Percentiles rank a stretch among this genome's conserved stretches.
Conservation (phyloP, 2,329 filamentous ascomycete species). For the Diplodia sapinea region DNA sequence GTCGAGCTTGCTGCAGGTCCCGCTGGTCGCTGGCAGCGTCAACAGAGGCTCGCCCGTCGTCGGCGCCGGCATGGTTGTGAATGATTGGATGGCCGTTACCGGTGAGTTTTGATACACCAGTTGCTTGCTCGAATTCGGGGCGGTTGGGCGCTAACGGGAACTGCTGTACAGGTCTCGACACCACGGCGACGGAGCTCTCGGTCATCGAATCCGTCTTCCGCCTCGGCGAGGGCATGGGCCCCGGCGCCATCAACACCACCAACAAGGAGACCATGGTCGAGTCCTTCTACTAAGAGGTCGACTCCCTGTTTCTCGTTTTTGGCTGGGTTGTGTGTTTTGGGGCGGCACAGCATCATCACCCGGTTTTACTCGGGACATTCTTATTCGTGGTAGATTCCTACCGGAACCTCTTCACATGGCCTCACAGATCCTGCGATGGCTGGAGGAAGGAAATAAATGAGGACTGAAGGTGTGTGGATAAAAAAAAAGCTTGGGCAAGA, state of each 20-base stretch:
- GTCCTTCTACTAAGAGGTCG: conserved; percentile 82
- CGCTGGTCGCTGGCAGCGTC: conserved; percentile 89
- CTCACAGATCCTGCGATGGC: neutral
- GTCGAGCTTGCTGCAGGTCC: conserved; percentile 89
- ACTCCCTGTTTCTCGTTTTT: neutral
- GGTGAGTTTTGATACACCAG: conserved; percentile 37
- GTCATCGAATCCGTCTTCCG: conserved; percentile 97
- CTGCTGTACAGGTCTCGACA: conserved; percentile 71
- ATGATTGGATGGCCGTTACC: conserved; percentile 96
- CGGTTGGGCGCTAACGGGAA: neutral
- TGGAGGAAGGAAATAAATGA: neutral
- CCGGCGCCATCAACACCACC: conserved; percentile 77
- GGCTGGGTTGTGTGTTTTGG: neutral
- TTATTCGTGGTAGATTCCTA: neutral
- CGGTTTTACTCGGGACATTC: neutral
- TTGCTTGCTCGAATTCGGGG: neutral
- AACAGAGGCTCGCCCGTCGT: conserved; percentile 94
- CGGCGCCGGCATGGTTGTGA: conserved; percentile 96
- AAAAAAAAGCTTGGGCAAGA: neutral
- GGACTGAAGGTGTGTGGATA: neutral
- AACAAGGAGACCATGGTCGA: conserved; percentile 99
- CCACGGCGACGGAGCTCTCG: conserved; percentile 95
- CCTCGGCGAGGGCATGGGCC: conserved; percentile 81
- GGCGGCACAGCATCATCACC: neutral
- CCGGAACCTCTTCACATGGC: neutral